Conservation (phyloP, 176 grass and related monocot species). For the Triticum urartu region DNA sequence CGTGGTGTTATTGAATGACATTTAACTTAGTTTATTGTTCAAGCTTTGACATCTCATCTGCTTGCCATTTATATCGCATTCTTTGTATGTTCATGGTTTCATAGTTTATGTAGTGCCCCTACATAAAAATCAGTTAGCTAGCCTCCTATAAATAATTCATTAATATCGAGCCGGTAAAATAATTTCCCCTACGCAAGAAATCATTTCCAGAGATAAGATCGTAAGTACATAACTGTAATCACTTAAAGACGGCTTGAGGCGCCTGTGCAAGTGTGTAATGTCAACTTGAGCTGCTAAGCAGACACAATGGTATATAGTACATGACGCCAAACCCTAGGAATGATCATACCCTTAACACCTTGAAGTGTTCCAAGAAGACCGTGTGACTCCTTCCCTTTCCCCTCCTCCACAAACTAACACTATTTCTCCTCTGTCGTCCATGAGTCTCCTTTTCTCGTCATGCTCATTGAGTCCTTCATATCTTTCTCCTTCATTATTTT, state of each 20-base stretch:
- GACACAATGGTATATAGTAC: too few relatives aligned
- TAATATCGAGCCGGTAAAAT: not conserved
- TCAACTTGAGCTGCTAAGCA: too few relatives aligned
- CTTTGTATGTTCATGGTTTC: not conserved
- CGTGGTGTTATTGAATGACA: not conserved
- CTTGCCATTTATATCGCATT: conserved; percentile 2
- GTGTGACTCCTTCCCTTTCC: not conserved
- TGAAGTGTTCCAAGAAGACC: not conserved
- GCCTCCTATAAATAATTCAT: not conserved
- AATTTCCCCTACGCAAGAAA: too few relatives aligned
- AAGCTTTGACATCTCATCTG: not conserved
- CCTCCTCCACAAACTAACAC: not conserved
- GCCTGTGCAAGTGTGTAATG: too few relatives aligned
- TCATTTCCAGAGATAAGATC: too few relatives aligned
- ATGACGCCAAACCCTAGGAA: too few relatives aligned
- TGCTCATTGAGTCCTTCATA: not conserved
- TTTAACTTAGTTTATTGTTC: not conserved
- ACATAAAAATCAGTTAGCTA: not conserved
- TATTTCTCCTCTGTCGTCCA: not conserved
- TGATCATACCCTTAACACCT: too few relatives aligned
- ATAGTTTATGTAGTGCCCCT: not conserved
- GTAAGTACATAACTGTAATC: too few relatives aligned
- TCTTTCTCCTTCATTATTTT: conserved; percentile 2
- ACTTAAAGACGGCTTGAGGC: too few relatives aligned
- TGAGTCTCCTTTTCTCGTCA: not conserved